Conservation (phyloP, 2,329 filamentous ascomycete species). For the Dothistroma pini region DNA sequence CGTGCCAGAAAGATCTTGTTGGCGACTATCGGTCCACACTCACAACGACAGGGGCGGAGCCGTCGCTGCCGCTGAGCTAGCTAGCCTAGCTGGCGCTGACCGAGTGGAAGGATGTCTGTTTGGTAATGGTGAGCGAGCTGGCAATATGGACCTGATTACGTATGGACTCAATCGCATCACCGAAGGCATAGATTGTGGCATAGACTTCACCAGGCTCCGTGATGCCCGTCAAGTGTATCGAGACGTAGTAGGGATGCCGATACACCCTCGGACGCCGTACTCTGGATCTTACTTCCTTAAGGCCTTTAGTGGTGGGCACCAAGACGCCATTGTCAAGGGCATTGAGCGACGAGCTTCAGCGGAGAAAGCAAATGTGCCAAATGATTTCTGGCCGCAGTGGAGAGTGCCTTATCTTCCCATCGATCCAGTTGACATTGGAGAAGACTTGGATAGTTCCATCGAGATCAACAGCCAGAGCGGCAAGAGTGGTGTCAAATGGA, state of each 20-base stretch:
- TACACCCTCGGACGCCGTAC: neutral
- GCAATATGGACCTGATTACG: slow-evolving; percentile 2
- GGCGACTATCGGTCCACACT: neutral
- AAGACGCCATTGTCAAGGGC: slow-evolving; percentile 3
- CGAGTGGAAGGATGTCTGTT: slow-evolving; percentile 3
- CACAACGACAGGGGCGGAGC: slow-evolving; percentile 1
- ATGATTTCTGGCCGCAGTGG: neutral
- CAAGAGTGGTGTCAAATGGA: slow-evolving; percentile 2
- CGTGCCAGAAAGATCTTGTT: neutral
- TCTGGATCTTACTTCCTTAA: neutral
- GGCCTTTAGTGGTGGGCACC: slow-evolving; percentile 3
- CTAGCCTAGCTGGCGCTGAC: neutral
- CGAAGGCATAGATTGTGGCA: neutral
- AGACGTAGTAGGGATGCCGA: neutral
- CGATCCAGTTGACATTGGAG: slow-evolving; percentile 7
- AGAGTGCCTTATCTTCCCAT: neutral
- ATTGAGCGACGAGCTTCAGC: slow-evolving; percentile 57
- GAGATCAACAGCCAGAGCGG: slow-evolving; percentile 8
- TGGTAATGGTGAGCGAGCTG: slow-evolving; percentile 1
- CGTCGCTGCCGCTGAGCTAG: neutral
- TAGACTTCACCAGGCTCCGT: neutral
- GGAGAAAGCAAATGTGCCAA: slow-evolving; percentile 57
- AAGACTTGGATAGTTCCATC: neutral
- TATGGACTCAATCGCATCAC: neutral
- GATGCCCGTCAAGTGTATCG: neutral